Evolutionary conservation across 75 land plant genomes (phyloP), one percentile per base, ranked within the genome.

Genomic region (Cunninghamia lanceolata): DNA sequence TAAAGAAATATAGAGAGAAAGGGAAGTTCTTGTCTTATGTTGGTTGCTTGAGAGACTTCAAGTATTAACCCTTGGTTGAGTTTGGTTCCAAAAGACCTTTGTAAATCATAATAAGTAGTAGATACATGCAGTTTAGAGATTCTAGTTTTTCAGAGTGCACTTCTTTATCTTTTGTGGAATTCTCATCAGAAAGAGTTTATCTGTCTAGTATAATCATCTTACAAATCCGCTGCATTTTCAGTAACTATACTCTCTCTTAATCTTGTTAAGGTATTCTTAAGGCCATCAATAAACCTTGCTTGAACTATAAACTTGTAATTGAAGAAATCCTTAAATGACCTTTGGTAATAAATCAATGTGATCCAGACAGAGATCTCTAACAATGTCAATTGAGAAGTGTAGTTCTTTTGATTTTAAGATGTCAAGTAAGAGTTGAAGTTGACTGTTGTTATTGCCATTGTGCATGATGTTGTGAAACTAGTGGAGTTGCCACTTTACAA

Each of bases 311-410:
- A 97, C 52, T 83, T 92, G 76, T 97, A 97, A 83, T 90, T 94
- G 36, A 97, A 95, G 74, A 97, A 97, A 82, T 97, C 99, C 86
- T 97, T 96, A 88, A 97, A 95, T 56, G 97, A 93, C 82, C n/a
- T n/a, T n/a, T n/a, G n/a, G n/a, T n/a, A n/a, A n/a, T n/a, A n/a
- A n/a, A n/a, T n/a, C n/a, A n/a, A n/a, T n/a, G n/a, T n/a, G n/a
- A n/a, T n/a, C n/a, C n/a, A n/a, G n/a, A n/a, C n/a, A n/a, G n/a
- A n/a, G n/a, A n/a, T n/a, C n/a, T n/a, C n/a, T n/a, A n/a, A n/a
- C n/a, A n/a, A n/a, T n/a, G n/a, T n/a, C n/a, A n/a, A n/a, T n/a
- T n/a, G n/a, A n/a, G n/a, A n/a, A n/a, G n/a, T n/a, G n/a, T n/a
- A n/a, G n/a, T n/a, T n/a, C n/a, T n/a, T n/a, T n/a, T n/a, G n/a